Evolutionary conservation across 164 flowering plant species (phyloP).

Genomic region (Vitis riparia): DNA sequence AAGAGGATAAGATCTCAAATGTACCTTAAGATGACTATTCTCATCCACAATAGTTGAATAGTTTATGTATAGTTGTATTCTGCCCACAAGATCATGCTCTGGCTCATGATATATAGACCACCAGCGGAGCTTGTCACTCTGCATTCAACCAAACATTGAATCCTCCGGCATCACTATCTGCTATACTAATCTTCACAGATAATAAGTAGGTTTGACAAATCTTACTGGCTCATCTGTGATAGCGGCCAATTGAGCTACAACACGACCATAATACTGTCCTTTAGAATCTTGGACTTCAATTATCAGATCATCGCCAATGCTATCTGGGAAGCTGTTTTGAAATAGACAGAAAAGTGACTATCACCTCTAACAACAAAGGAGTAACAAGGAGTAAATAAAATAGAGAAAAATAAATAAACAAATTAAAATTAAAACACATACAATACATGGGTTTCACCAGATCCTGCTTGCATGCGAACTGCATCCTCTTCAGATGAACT

Average conservation of each 20-base stretch:
- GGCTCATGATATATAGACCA: conserved; percentile 80
- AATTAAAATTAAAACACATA: conserved; percentile 32
- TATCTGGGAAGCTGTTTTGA: conserved; percentile 66
- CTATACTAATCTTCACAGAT: background rate
- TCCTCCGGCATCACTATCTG: conserved; percentile 3
- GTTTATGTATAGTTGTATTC: conserved; percentile 60
- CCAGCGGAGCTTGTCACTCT: conserved; percentile 80
- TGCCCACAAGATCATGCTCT: conserved; percentile 74
- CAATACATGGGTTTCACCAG: conserved; percentile 76
- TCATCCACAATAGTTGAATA: conserved; percentile 59
- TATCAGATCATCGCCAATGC: conserved; percentile 68
- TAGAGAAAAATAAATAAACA: background rate
- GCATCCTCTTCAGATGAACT: conserved; percentile 65
- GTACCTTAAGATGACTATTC: conserved; percentile 61
- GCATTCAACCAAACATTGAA: conserved; percentile 22
- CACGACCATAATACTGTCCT: conserved; percentile 66
- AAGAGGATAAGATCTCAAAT: background rate
- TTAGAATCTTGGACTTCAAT: conserved; percentile 71
- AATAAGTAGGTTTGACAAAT: background rate
- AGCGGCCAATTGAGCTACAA: conserved; percentile 64
- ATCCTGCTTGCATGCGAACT: conserved; percentile 68
- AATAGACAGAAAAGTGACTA: background rate
- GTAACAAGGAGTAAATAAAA: background rate
- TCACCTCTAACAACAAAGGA: background rate
- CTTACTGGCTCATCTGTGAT: conserved; percentile 69